Evolutionary conservation across 2,329 filamentous ascomycete species (phyloP).

Genomic region (Madurella fahalii): DNA sequence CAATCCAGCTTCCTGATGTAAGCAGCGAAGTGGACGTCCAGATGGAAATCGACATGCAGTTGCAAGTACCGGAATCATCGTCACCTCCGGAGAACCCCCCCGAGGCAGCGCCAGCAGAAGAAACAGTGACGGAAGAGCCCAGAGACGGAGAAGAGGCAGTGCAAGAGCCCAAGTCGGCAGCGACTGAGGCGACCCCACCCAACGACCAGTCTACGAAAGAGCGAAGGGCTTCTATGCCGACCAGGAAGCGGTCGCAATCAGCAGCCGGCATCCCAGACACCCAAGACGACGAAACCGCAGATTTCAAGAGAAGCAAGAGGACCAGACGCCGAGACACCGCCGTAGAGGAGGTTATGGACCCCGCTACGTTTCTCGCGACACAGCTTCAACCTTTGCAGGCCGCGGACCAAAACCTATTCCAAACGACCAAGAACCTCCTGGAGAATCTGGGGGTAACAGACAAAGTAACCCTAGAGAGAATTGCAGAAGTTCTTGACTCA

Average conservation of each 20-base stretch:
- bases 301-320: conserved; percentile 62
- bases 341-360: conserved; percentile 50
- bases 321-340: conserved; percentile 58
- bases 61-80: conserved; percentile 19
- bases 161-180: conserved; percentile 12
- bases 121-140: conserved; percentile 5
- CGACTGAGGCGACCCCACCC: conserved; percentile 2
- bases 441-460: conserved; percentile 54
- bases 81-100: conserved; percentile 1
- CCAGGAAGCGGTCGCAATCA: conserved; percentile 61
- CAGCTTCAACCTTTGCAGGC: conserved; percentile 56
- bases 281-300: conserved; percentile 52
- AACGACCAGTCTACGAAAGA: conserved; percentile 25
- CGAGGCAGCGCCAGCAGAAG: conserved; percentile 6
- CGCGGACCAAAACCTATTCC: conserved; percentile 53
- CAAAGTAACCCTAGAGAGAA: conserved; percentile 39
- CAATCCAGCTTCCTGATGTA: conserved; percentile 36
- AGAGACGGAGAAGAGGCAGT: conserved; percentile 1
- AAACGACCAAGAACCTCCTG: conserved; percentile 51
- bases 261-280: conserved; percentile 54
- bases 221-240: conserved; percentile 38
- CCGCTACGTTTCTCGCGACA: conserved; percentile 48
- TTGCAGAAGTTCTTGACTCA: conserved; percentile 50
- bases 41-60: conserved; percentile 37
- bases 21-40: conserved; percentile 37